Conservation (phyloP, 306 rosid genomes). For the Bauhinia variegata region DNA sequence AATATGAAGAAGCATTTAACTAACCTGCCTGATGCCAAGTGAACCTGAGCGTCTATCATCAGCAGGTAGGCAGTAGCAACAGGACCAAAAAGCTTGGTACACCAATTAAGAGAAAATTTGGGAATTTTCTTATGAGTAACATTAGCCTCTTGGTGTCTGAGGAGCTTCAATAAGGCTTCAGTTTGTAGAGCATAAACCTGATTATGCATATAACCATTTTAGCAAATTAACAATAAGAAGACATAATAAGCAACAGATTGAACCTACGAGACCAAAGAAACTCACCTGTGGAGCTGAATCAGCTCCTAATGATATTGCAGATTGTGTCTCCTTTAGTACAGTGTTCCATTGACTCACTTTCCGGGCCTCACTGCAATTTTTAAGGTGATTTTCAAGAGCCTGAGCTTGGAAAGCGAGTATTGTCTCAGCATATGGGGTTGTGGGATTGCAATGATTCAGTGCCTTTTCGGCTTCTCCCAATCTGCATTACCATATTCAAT, state of each 20-base stretch:
- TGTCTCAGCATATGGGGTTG: constrained; percentile 47
- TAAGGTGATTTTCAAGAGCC: constrained; percentile 62
- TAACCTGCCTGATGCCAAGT: constrained; percentile 87
- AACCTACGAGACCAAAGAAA: constrained; percentile 15
- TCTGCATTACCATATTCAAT: constrained; percentile 48
- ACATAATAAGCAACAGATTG: background rate
- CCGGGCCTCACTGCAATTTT: constrained; percentile 62
- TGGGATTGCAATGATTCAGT: constrained; percentile 51
- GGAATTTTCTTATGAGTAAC: constrained; percentile 61
- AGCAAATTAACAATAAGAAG: background rate
- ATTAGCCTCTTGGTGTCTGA: constrained; percentile 77
- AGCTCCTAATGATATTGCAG: constrained; percentile 70
- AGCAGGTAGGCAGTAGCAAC: constrained; percentile 53
- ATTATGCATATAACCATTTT: constrained; percentile 29
- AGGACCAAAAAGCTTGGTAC: constrained; percentile 62
- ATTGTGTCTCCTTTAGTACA: constrained; percentile 66
- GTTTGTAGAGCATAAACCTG: constrained; percentile 84
- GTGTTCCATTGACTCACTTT: constrained; percentile 65
- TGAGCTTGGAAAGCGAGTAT: constrained; percentile 54
- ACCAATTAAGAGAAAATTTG: constrained; percentile 53
- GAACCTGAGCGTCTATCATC: constrained; percentile 68
- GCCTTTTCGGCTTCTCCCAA: constrained; percentile 86
- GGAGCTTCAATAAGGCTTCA: constrained; percentile 79
- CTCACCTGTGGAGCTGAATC: constrained; percentile 82
- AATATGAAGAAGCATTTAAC: constrained; percentile 34